phyloP scores from a whole-genome alignment of 2,329 filamentous ascomycete species.

The Aureobasidium melanogenum region DNA sequence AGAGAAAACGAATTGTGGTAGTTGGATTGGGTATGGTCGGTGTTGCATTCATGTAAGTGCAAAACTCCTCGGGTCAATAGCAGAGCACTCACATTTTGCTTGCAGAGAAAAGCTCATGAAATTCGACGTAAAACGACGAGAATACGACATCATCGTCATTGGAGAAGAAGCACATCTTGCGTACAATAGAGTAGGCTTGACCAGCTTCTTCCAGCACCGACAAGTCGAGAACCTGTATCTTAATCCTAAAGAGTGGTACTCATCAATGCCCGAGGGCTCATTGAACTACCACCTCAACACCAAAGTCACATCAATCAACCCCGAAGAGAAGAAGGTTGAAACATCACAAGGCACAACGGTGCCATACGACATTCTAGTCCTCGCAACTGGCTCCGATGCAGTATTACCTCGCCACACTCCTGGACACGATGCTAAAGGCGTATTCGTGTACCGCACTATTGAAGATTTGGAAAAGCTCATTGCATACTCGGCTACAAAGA shows the following conservation, averaged over 20 bases:
- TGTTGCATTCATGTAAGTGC: constrained; percentile 71
- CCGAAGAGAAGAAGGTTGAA: constrained; percentile 55
- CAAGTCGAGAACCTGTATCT: constrained; percentile 81
- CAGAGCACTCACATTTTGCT: not conserved
- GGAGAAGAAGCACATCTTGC: constrained; percentile 82
- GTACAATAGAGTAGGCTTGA: constrained; percentile 85
- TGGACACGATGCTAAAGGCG: constrained; percentile 68
- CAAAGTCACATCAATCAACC: constrained; percentile 57
- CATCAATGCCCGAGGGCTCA: constrained; percentile 55
- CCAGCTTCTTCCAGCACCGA: constrained; percentile 80
- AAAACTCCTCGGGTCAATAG: too few species aligned
- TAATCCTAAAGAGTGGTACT: constrained; percentile 75
- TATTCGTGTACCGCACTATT: constrained; percentile 85
- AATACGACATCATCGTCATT: constrained; percentile 76
- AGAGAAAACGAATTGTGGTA: constrained; percentile 64
- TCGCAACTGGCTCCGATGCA: constrained; percentile 82
- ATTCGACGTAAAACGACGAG: constrained; percentile 62
- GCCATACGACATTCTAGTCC: constrained; percentile 69
- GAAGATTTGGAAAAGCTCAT: constrained; percentile 73
- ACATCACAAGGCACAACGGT: constrained; percentile 63
- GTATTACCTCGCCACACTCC: constrained; percentile 64
- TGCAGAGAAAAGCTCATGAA: constrained; percentile 80
- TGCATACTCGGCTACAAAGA: constrained; percentile 56
- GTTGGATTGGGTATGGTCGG: constrained; percentile 90
- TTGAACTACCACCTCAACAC: constrained; percentile 71